Conservation (phyloP, 371 early-diverging fungal genomes). For the Fennellomyces sp. region DNA sequence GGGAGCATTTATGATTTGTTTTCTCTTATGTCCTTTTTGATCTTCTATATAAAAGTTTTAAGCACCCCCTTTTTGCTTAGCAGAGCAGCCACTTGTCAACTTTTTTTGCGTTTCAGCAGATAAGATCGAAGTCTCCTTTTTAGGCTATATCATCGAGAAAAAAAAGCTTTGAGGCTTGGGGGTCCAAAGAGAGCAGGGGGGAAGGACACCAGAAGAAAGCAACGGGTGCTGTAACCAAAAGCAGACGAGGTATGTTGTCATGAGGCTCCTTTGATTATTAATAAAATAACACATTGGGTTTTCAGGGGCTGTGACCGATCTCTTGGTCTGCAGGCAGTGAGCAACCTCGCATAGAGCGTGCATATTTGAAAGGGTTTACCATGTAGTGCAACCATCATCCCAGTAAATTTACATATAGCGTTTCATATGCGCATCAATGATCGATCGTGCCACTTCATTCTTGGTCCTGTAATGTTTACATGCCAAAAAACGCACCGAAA, state of each 20-base stretch:
- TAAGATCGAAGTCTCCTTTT: slow-evolving; percentile 1
- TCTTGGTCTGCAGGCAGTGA: not conserved
- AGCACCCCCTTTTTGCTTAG: not conserved
- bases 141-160: not conserved
- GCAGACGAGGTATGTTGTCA: slow-evolving; percentile 1
- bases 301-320: not conserved
- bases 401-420: slow-evolving; percentile 2
- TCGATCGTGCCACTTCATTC: not conserved
- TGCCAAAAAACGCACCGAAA: too few species aligned
- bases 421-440: not conserved
- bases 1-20: not conserved
- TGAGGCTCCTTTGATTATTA: not conserved
- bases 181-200: not conserved
- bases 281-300: not conserved
- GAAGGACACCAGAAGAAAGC: not conserved
- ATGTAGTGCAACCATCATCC: slow-evolving; percentile 11
- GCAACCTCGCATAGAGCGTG: not conserved
- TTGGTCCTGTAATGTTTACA: too few species aligned
- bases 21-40: not conserved
- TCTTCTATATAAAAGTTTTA: not conserved
- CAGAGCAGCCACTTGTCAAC: not conserved
- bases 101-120: not conserved
- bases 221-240: not conserved
- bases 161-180: too few species aligned
- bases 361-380: not conserved